phyloP scores from a whole-genome alignment of 2,329 filamentous ascomycete species.

The Neoscytalidium dimidiatum region DNA sequence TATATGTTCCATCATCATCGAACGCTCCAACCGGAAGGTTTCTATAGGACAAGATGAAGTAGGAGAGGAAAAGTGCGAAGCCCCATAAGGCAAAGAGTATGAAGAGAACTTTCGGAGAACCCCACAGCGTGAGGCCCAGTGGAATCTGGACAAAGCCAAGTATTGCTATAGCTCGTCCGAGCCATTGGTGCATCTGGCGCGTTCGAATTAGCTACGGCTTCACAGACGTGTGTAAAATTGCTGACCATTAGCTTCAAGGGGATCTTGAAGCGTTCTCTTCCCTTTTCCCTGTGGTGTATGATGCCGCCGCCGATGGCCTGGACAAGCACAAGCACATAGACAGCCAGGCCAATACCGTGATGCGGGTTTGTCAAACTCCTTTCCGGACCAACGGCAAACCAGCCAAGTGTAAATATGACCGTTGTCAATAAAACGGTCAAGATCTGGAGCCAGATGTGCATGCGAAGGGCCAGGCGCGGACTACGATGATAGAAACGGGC shows the following conservation, averaged over 20 bases:
- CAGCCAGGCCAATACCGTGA: slow-evolving; percentile 78
- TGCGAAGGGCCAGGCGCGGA: slow-evolving; percentile 62
- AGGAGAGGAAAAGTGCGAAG: slow-evolving; percentile 69
- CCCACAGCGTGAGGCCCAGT: slow-evolving; percentile 86
- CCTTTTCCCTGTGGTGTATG: slow-evolving; percentile 58
- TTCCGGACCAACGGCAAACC: slow-evolving; percentile 73
- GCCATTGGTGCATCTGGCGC: slow-evolving; percentile 79
- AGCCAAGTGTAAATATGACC: slow-evolving; percentile 73
- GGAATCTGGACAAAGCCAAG: slow-evolving; percentile 86
- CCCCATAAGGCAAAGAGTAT: slow-evolving; percentile 83
- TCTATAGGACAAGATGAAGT: slow-evolving; percentile 78
- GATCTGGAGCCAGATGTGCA: slow-evolving; percentile 75
- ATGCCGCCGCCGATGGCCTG: slow-evolving; percentile 71
- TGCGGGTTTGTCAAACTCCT: slow-evolving; percentile 78
- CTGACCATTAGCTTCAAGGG: slow-evolving; percentile 61
- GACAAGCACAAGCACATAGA: slow-evolving; percentile 71
- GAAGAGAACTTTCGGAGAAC: slow-evolving; percentile 82
- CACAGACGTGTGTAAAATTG: slow-evolving; percentile 5
- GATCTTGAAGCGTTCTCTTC: slow-evolving; percentile 54
- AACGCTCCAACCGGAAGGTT: slow-evolving; percentile 57
- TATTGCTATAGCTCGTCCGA: slow-evolving; percentile 74
- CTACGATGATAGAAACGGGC: slow-evolving; percentile 70
- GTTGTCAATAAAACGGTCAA: slow-evolving; percentile 68
- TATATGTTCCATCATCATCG: slow-evolving; percentile 60
- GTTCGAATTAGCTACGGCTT: not conserved